phyloP scores from a whole-genome alignment of 2,329 filamentous ascomycete species.

The Talaromyces pinophilus region DNA sequence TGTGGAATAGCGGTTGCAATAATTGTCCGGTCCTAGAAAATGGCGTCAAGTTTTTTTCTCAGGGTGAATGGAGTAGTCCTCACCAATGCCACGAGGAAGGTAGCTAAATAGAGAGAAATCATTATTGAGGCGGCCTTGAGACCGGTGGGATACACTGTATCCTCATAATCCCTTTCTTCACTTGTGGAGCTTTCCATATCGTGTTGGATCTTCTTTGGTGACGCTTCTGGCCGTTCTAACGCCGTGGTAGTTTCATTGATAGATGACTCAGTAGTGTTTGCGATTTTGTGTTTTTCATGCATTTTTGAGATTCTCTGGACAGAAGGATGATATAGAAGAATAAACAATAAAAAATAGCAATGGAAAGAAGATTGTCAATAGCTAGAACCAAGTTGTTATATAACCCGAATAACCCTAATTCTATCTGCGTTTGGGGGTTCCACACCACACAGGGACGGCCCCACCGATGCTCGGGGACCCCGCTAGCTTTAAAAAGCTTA shows the following conservation, averaged over 20 bases:
- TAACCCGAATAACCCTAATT: not conserved
- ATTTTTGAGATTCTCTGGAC: not conserved
- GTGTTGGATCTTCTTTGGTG: not conserved
- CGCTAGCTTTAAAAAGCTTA: not conserved
- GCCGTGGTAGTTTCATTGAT: not conserved
- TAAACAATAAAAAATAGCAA: not conserved
- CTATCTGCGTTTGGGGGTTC: not conserved
- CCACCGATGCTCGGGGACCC: slow-evolving; percentile 1
- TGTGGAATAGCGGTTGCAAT: slow-evolving; percentile 29
- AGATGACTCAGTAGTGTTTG: not conserved
- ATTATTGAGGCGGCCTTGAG: slow-evolving; percentile 8
- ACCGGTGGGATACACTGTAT: not conserved
- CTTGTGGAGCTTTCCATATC: not conserved
- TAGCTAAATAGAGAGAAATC: slow-evolving; percentile 28
- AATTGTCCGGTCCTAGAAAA: slow-evolving; percentile 25
- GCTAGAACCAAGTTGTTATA: not conserved
- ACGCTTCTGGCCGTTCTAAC: not conserved
- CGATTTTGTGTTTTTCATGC: not conserved
- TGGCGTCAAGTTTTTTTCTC: not conserved
- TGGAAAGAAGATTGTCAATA: not conserved
- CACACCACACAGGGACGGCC: not conserved
- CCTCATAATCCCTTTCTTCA: not conserved
- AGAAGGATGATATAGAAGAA: not conserved
- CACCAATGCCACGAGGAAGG: slow-evolving; percentile 34
- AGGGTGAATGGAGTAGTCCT: slow-evolving; percentile 3